These are phyloP conservation scores for Protomyces inouyei DNA, from an alignment of 1,139 yeast genomes.

Conservation along the genomic window DNA sequence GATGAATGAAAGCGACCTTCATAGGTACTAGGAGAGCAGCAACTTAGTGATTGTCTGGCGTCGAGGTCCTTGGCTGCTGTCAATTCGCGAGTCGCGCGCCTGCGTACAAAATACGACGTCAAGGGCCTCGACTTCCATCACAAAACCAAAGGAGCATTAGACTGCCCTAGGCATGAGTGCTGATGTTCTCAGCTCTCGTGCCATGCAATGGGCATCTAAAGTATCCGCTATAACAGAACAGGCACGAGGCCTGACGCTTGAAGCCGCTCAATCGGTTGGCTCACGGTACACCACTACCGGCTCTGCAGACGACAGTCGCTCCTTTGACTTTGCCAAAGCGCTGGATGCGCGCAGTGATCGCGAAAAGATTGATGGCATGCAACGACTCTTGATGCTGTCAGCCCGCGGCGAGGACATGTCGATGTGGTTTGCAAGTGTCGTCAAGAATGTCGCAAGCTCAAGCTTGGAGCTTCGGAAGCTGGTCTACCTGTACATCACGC, in stretches of 20 bases:
- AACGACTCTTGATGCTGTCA: slow-evolving; percentile 3
- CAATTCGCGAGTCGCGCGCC: too few relatives aligned
- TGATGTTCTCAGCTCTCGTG: slow-evolving; percentile 25
- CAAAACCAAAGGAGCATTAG: too few relatives aligned
- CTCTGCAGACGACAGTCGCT: slow-evolving; percentile 1
- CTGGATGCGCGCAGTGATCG: slow-evolving; percentile 21
- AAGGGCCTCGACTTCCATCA: too few relatives aligned
- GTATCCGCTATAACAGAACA: slow-evolving; percentile 22
- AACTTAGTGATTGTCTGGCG: background rate
- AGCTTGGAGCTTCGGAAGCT: slow-evolving; percentile 66
- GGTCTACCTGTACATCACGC: slow-evolving; percentile 69
- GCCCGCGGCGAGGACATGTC: slow-evolving; percentile 52
- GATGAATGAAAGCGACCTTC: slow-evolving; percentile 83
- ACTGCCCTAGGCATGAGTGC: background rate
- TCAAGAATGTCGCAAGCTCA: slow-evolving; percentile 74
- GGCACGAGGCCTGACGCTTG: slow-evolving; percentile 22
- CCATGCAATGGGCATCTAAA: slow-evolving; percentile 26
- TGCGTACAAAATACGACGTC: too few relatives aligned
- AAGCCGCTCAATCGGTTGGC: slow-evolving; percentile 25
- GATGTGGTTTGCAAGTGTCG: slow-evolving; percentile 76
- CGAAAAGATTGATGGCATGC: slow-evolving; percentile 25
- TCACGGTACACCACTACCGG: slow-evolving; percentile 4
- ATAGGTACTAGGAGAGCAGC: slow-evolving; percentile 34
- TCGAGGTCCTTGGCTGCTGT: too few relatives aligned
- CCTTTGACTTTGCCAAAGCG: slow-evolving; percentile 4